Percentiles rank a stretch among this genome's conserved stretches.
phyloP scores from a whole-genome alignment of 306 rosid genomes.

The Cicer cuneatum region DNA sequence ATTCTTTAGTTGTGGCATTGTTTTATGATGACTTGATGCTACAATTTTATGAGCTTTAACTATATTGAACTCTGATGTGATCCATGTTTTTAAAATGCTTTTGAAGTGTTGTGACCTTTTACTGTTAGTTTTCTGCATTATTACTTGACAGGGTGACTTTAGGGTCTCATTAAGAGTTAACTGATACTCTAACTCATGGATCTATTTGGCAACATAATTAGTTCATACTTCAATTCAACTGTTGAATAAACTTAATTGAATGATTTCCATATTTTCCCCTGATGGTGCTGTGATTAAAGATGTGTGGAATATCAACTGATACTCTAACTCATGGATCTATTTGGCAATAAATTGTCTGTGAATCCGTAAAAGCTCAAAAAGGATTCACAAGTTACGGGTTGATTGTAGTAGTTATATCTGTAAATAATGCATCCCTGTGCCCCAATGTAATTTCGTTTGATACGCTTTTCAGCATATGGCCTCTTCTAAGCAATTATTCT shows the following conservation, averaged over 20 bases:
- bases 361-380: conserved; percentile 11
- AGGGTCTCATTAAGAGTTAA: not conserved
- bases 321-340: conserved; percentile 26
- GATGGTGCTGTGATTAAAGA: conserved; percentile 16
- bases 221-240: conserved; percentile 31
- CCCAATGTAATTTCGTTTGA: conserved; percentile 13
- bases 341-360: not conserved
- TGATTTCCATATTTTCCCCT: conserved; percentile 32
- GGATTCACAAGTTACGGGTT: conserved; percentile 14
- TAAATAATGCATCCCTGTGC: not conserved
- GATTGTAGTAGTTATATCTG: conserved; percentile 26
- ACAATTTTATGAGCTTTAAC: not conserved
- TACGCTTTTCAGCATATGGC: conserved; percentile 7
- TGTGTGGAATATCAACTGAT: conserved; percentile 31
- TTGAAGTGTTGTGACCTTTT: conserved; percentile 8
- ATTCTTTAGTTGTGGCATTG: conserved; percentile 30
- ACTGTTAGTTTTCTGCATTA: conserved; percentile 7
- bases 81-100: conserved; percentile 25
- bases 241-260: conserved; percentile 27
- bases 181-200: conserved; percentile 7
- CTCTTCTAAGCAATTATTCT: conserved; percentile 31
- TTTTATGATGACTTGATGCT: conserved; percentile 34
- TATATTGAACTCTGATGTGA: not conserved
- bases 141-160: conserved; percentile 24
- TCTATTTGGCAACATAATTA: conserved; percentile 17